Base-by-base conservation (phyloP, 2,329 filamentous ascomycete genomes). In the Hypoxylon sp. region DNA sequence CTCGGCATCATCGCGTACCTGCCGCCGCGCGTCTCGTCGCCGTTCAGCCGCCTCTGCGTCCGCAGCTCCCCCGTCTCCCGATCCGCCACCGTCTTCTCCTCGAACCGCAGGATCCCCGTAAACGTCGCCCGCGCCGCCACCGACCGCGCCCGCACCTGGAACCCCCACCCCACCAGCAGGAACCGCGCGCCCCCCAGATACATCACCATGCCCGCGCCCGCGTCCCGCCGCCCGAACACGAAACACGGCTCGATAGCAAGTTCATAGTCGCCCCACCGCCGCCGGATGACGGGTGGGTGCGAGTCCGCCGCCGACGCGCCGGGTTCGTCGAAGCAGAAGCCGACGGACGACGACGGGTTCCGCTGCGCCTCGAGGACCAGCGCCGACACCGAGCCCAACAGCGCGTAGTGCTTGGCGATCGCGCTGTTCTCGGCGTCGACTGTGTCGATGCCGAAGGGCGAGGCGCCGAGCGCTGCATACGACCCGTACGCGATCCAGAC, bases 271-370 rank as follows among this genome's bases (percentile, higher is more conserved):
- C 32, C 48, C 30, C 30, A 51, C 17, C 20, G 48, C 15, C 32
- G 30, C 15, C n/a, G n/a, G n/a, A n/a, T n/a, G n/a, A 20, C 22
- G 8, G 39, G 13, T 1, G 48, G 30, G 20, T 26, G 34, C n/a
- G 48, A 19, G 13, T 51, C 30, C 10, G 20, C 28, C 1, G 11
- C n/a, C 47, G 22, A 3, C 37, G n/a, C 3, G 47, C 28, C 11
- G 32, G 28, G n/a, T 51, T 51, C 48, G 20, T 51, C 48, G 19
- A 51, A 51, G 26, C 48, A 51, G 48, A 51, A 51, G 19, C 48
- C 48, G 28, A 51, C 32, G 19, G 48, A 51, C 1, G 48, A 39
- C 2, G 26, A 32, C 6, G 48, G 48, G 17, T 24, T 51, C 2
- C 32, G 30, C 48, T 51, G 48, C 7, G 48, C 48, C 8, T 51